A percentile compares a stretch with the other conserved stretches of the same genome.
Evolutionary conservation across 495 filamentous ascomycete species (phyloP).

Genomic region (Daldinia bambusicola): DNA sequence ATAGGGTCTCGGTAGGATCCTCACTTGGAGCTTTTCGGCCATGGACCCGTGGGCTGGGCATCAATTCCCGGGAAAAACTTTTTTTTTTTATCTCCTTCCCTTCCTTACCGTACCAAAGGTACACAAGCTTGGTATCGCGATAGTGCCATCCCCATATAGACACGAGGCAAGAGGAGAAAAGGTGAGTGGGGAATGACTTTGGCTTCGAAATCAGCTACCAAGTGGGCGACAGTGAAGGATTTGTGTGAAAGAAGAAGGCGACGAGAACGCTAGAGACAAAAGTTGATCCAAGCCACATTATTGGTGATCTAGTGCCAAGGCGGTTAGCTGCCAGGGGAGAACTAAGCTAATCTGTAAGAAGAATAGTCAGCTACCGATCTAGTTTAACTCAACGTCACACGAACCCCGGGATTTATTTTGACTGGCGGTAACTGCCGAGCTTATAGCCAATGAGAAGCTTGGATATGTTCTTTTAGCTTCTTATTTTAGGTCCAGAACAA

Average conservation of each 20-base stretch:
- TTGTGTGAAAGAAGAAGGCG: slow-evolving; percentile 28
- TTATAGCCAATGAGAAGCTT: slow-evolving; percentile 37
- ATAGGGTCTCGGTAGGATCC: slow-evolving; percentile 22
- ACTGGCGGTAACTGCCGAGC: slow-evolving; percentile 43
- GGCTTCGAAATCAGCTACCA: slow-evolving; percentile 2
- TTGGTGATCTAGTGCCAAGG: slow-evolving; percentile 41
- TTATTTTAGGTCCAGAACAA: slow-evolving; percentile 31
- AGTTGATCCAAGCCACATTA: slow-evolving; percentile 26
- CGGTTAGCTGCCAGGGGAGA: slow-evolving; percentile 37
- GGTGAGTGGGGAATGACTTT: slow-evolving; percentile 27
- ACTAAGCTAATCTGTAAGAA: background rate
- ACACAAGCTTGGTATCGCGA: slow-evolving; percentile 31
- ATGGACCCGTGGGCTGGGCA: slow-evolving; percentile 20
- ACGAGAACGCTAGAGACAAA: slow-evolving; percentile 8
- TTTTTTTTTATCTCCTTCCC: background rate
- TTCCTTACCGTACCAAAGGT: slow-evolving; percentile 10
- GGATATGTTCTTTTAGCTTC: slow-evolving; percentile 16
- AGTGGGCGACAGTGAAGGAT: slow-evolving; percentile 46
- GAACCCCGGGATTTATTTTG: slow-evolving; percentile 27
- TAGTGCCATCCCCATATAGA: slow-evolving; percentile 18
- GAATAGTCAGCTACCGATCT: slow-evolving; percentile 38
- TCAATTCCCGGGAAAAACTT: slow-evolving; percentile 24
- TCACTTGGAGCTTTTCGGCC: slow-evolving; percentile 11
- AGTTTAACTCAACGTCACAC: slow-evolving; percentile 48
- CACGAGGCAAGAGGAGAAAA: slow-evolving; percentile 7